A percentile compares a stretch with the other conserved stretches of the same genome.
Conservation (phyloP, 148 eudicot genomes). For the Fallopia convolvulus region DNA sequence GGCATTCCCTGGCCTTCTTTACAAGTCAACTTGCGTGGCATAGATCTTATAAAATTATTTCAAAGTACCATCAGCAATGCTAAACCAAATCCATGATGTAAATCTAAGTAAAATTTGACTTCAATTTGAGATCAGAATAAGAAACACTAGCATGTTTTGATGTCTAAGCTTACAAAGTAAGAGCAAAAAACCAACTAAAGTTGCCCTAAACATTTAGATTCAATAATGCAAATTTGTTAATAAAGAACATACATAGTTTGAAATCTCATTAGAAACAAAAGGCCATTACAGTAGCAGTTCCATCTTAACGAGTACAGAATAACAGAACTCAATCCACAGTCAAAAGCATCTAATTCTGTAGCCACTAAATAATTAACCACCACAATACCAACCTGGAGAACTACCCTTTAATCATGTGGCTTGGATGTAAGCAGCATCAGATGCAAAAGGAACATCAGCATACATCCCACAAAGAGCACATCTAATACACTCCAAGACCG, state of each 20-base stretch:
- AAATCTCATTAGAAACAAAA: too few relatives aligned
- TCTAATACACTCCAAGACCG: constrained; percentile 46
- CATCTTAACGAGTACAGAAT: background rate
- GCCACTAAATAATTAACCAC: background rate
- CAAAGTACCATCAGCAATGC: too few relatives aligned
- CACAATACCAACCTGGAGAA: background rate
- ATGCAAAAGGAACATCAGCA: constrained; percentile 59
- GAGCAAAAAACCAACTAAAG: too few relatives aligned
- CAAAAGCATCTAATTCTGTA: background rate
- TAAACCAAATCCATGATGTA: too few relatives aligned
- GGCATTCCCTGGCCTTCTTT: too few relatives aligned
- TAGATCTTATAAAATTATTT: too few relatives aligned
- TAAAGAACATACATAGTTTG: background rate
- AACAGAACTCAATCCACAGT: background rate
- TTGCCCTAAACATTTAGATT: background rate
- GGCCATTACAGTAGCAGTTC: background rate
- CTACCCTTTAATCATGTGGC: background rate
- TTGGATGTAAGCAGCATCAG: constrained; percentile 70
- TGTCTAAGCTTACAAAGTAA: too few relatives aligned
- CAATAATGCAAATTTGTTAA: background rate
- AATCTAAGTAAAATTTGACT: too few relatives aligned
- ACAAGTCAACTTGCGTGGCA: too few relatives aligned
- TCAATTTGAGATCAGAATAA: too few relatives aligned
- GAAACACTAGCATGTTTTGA: too few relatives aligned
- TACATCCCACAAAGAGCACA: constrained; percentile 62